Conservation (phyloP, 2,329 filamentous ascomycete genomes). For the Trichoderma cornu-damae region DNA sequence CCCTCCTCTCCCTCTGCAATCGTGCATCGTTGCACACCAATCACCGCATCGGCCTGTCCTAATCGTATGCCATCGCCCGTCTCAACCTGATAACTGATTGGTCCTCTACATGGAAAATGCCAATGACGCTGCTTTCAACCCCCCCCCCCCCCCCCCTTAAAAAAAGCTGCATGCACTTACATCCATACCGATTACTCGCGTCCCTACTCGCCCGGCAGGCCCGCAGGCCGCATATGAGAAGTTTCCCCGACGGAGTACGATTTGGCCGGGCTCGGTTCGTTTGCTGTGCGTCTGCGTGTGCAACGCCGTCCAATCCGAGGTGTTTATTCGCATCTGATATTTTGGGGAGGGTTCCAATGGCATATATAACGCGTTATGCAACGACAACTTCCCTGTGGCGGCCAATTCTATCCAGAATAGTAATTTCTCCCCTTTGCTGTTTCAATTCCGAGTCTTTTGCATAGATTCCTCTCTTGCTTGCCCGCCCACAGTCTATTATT, state of each 20-base stretch:
- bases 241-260: no score
- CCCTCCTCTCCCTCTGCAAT: background rate
- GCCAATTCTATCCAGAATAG: background rate
- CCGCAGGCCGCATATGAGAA: slow-evolving; percentile 12
- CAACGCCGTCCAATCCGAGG: background rate
- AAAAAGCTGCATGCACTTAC: slow-evolving; percentile 17
- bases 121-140: background rate
- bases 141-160: background rate
- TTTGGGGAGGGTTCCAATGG: background rate
- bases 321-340: background rate
- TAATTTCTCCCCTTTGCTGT: background rate
- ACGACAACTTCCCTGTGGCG: background rate
- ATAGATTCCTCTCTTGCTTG: no score
- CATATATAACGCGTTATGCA: slow-evolving; percentile 8
- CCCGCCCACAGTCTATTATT: no score
- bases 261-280: background rate
- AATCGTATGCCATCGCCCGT: background rate
- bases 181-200: background rate
- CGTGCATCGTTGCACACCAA: background rate
- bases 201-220: slow-evolving; percentile 1
- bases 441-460: background rate
- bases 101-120: background rate
- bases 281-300: background rate
- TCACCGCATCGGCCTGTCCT: background rate
- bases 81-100: background rate